Evolutionary conservation across 108 stramenopile genomes (phyloP), one percentile per base, ranked within the genome.

Genomic region (Pseudonitzschia pungens): DNA sequence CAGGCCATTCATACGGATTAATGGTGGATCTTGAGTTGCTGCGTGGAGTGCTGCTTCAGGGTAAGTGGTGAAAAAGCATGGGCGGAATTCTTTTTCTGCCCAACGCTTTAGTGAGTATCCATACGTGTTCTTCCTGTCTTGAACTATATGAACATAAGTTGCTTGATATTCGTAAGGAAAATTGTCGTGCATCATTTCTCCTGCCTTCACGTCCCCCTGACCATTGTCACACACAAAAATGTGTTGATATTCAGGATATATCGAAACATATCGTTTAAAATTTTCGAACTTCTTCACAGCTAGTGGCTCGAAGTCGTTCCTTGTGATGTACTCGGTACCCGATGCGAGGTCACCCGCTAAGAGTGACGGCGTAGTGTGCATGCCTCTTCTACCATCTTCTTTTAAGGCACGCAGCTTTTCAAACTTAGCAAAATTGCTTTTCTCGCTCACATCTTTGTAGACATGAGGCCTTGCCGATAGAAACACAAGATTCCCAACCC

Each of bases 191-290:
- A 98, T 98, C 77, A 98, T 68, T 68, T 99, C 98, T 21, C 95
- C 97, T 15, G 98, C 98, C 62, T 94, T 82, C 0, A 98, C 98
- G 72, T 99, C 99, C 12, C 98, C 97, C 77, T 99, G 99, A 32
- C 99, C 99, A 77, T 99, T 99, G 84, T 99, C 99, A 22, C 97
- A 98, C 55, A 99, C 86, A 79, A 99, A 99, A 6, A 98, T 92
- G 72, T 95, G 96, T 51, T 81, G 84, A 69, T 91, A 99, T 71
- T 99, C 99, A 20, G 99, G 98, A 76, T 99, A 99, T 18, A 99
- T 93, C 28, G 87, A 79, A 0, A 93, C 89, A 72, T 91, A 98
- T 78, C 94, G 79, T 66, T 79, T 81, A 72, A 98, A 98, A 65
- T 99, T 99, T 63, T 97, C 89, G 81, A 92, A 93, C 72, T 98